phyloP scores from a whole-genome alignment of 495 filamentous ascomycete species.

The Penicillium longicatenatum region DNA sequence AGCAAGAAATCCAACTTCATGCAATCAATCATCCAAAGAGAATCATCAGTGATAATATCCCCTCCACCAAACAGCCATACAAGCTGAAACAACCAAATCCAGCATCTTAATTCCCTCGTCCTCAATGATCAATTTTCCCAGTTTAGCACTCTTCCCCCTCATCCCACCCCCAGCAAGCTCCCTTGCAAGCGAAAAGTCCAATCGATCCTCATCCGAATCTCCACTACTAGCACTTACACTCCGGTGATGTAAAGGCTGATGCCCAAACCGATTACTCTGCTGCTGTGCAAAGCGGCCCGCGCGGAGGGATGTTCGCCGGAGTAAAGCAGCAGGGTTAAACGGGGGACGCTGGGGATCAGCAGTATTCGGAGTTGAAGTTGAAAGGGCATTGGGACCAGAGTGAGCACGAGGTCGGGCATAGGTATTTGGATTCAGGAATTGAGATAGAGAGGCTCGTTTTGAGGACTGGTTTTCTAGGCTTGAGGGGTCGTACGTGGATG shows the following conservation, averaged over 20 bases:
- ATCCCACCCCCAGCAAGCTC: constrained; percentile 82
- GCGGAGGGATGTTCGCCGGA: constrained; percentile 25
- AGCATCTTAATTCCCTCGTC: constrained; percentile 95
- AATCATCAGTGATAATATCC: constrained; percentile 64
- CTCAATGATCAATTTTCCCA: constrained; percentile 63
- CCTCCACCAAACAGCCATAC: constrained; percentile 91
- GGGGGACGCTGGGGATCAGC: neutral
- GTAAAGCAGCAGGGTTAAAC: constrained; percentile 15
- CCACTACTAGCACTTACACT: constrained; percentile 27
- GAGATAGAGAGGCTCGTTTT: constrained; percentile 37
- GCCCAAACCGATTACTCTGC: constrained; percentile 10
- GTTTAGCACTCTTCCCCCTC: constrained; percentile 80
- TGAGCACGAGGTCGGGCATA: constrained; percentile 33
- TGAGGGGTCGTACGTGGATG: constrained; percentile 5
- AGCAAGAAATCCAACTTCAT: neutral
- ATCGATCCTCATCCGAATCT: constrained; percentile 40
- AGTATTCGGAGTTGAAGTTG: neutral
- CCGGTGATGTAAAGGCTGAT: constrained; percentile 12
- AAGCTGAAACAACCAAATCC: constrained; percentile 88
- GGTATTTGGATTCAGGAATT: constrained; percentile 38
- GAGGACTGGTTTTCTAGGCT: constrained; percentile 16
- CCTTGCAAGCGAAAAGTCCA: constrained; percentile 74
- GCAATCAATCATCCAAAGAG: neutral
- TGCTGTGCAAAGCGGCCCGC: constrained; percentile 26
- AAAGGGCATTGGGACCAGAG: constrained; percentile 21